Conservation (phyloP, 352 stramenopile species). For the Phytopythium chamaehyphon region DNA sequence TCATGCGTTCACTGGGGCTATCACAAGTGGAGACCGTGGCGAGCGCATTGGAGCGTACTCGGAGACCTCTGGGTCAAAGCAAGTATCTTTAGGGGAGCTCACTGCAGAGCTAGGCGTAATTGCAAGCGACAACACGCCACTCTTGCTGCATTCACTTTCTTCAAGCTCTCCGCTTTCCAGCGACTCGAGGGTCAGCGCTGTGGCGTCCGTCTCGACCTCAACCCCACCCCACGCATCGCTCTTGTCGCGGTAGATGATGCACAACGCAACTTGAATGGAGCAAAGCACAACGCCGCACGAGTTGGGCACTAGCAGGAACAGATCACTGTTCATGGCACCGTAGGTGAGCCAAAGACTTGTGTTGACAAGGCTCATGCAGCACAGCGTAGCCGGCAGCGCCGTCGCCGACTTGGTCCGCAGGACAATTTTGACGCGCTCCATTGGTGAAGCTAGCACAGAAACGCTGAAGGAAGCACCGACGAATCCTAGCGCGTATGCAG, state of each 20-base stretch:
- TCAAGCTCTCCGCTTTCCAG: background rate
- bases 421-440: conserved; percentile 7
- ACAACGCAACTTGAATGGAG: conserved; percentile 4
- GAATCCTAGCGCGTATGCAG: background rate
- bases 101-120: background rate
- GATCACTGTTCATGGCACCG: conserved; percentile 2
- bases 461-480: background rate
- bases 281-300: conserved; percentile 5
- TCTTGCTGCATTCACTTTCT: background rate
- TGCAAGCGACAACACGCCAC: background rate
- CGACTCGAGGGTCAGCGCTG: background rate
- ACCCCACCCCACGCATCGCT: background rate
- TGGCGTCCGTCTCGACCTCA: background rate
- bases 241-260: conserved; percentile 6
- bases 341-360: conserved; percentile 8
- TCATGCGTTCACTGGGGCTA: conserved; percentile 2
- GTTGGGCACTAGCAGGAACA: conserved; percentile 8
- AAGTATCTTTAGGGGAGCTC: conserved; percentile 1
- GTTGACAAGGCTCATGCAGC: conserved; percentile 6
- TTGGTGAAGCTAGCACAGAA: background rate
- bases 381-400: conserved; percentile 2
- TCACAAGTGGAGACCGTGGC: background rate
- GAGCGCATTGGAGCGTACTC: conserved; percentile 3
- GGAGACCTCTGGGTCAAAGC: background rate
- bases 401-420: conserved; percentile 6